A percentile compares a stretch with the other conserved stretches of the same genome.
These are phyloP conservation scores for Podospora comata DNA, from an alignment of 495 filamentous ascomycete species.

Conservation along the genomic window DNA sequence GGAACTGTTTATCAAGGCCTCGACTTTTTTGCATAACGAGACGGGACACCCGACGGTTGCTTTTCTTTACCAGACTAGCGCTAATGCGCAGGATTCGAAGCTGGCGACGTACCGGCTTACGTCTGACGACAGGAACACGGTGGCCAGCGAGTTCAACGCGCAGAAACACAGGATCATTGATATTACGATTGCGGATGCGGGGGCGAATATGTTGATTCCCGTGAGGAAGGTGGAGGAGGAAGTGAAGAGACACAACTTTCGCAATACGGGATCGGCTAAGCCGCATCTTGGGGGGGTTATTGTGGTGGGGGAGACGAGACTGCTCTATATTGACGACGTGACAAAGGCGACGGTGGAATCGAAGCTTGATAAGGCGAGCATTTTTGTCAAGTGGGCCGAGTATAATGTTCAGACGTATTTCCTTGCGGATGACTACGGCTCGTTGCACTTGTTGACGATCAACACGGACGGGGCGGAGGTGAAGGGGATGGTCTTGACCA, in stretches of 20 bases:
- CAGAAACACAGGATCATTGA: slow-evolving; percentile 47
- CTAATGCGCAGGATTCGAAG: slow-evolving; percentile 59
- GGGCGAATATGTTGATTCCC: slow-evolving; percentile 79
- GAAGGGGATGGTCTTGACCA: slow-evolving; percentile 50
- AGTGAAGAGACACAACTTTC: slow-evolving; percentile 50
- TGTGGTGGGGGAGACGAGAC: slow-evolving; percentile 77
- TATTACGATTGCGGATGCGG: slow-evolving; percentile 63
- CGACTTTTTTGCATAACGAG: slow-evolving; percentile 72
- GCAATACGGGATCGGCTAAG: slow-evolving; percentile 46
- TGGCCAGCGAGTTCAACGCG: slow-evolving; percentile 46
- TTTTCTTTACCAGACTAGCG: slow-evolving; percentile 74
- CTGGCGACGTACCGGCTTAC: slow-evolving; percentile 56
- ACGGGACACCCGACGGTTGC: slow-evolving; percentile 75
- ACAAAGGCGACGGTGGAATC: slow-evolving; percentile 59
- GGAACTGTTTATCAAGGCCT: slow-evolving; percentile 82
- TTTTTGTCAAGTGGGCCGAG: slow-evolving; percentile 85
- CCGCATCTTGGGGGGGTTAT: slow-evolving; percentile 65
- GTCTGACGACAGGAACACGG: slow-evolving; percentile 46
- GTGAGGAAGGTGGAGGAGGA: slow-evolving; percentile 57
- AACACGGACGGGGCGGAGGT: slow-evolving; percentile 58
- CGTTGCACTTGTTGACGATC: slow-evolving; percentile 74
- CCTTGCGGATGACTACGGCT: slow-evolving; percentile 86
- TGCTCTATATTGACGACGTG: slow-evolving; percentile 77
- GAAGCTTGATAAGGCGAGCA: slow-evolving; percentile 64
- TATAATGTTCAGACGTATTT: slow-evolving; percentile 78